Base-by-base conservation (phyloP, 257 asterid species). In the Oldenlandia corymbosa region DNA sequence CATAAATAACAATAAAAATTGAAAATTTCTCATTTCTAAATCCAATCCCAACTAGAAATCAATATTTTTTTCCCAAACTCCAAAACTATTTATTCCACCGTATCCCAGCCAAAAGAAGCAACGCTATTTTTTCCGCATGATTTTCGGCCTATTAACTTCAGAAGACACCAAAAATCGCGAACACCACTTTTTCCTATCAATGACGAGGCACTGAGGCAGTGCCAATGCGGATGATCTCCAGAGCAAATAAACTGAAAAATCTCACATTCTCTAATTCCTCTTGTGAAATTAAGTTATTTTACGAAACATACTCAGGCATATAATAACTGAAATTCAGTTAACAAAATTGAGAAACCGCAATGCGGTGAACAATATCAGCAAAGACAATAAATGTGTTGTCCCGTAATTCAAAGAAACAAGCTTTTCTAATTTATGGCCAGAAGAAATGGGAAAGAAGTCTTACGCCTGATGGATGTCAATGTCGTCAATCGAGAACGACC, bases 381-480 rank as follows among this genome's bases (percentile, higher is more conserved):
- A 32, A 59, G 31, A 21, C 10, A 51, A 39, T 59, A 18, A 67
- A 39, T 28, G n/a, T 34, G 60, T 49, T 18, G 63, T 41, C 62
- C 70, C 32, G 26, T 2, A 61, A 67, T 13, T 52, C 42, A 65
- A 55, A 49, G 16, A 37, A 72, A 78, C 18, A 45, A 20, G 21
- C 54, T 1, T 17, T 53, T 56, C 52, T 48, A 4, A 34, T 34
- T 34, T 3, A 34, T 23, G 60, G 14, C 46, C 62, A 7, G 10
- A 28, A 62, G 7, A 17, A 16, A 58, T 16, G 57, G 10, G 26
- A 30, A 36, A 18, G 63, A 73, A 27, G 12, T 46, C 96, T 92
- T 81, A 92, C 99, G 97, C 87, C 80, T 84, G 95, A 65, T 81
- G 91, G 71, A 76, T 80, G 78, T 84, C 66, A 72, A 76, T 80